Evolutionary conservation across 306 rosid genomes (phyloP), one percentile per base, ranked within the genome.

Genomic region (Sicyos baderoa): DNA sequence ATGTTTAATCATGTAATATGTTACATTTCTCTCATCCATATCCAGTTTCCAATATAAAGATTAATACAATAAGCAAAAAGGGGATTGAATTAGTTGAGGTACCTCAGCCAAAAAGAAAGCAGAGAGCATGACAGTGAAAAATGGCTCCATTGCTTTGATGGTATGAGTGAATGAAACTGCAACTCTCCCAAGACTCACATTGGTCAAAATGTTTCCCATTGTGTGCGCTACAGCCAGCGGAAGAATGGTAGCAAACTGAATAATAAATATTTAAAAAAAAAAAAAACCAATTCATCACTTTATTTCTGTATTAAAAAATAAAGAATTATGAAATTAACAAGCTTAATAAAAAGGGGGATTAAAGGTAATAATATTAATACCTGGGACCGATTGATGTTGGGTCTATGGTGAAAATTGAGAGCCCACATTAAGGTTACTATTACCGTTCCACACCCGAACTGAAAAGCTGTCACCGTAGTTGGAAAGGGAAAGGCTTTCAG

Each of bases 131-230:
- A 90, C 97, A 0, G 99, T 90, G 79, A 90, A 90, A 81, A 93
- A 88, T 58, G 99, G 99, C 80, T 93, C 99, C 82, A 77, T 81
- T 42, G 99, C 96, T 84, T 90, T 93, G 47, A 93, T 87, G 7
- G 99, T 93, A 74, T 93, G 99, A 75, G 99, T 93, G 72, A 93
- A 93, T 19, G 99, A 93, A 55, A 93, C 97, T 12, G 99, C 88
- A 48, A 93, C 99, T 79, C 49, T 88, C 53, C 99, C 99, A 68
- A 90, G 99, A 85, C 99, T 93, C 91, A 88, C 82, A 68, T 93
- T 93, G 14, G 97, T 90, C 67, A 93, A 88, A 73, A 90, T 84
- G 70, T 90, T 93, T 14, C 99, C 99, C 76, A 90, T 75, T 0
- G 91, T 81, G 76, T 93, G 99, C 19, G 88, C 91, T 58, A 83